Conservation (phyloP, 2,329 filamentous ascomycete species). For the Aspergillus fumigatus region DNA sequence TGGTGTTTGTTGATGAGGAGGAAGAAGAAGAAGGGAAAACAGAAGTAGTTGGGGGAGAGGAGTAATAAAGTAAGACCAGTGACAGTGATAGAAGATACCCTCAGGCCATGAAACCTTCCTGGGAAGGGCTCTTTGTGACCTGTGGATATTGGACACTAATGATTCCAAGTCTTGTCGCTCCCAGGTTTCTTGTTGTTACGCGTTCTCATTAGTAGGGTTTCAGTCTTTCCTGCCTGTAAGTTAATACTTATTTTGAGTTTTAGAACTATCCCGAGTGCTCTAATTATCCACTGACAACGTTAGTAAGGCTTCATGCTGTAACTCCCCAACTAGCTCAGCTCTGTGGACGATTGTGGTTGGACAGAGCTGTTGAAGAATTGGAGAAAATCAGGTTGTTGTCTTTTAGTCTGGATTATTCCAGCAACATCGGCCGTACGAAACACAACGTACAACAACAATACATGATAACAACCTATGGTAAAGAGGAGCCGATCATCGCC, state of each 20-base stretch:
- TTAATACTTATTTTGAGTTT: neutral
- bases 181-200: conserved; percentile 5
- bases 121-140: neutral
- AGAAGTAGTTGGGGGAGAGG: conserved; percentile 4
- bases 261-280: neutral
- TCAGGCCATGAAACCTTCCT: neutral
- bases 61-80: conserved; percentile 3
- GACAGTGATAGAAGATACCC: neutral
- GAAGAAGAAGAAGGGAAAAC: conserved; percentile 6
- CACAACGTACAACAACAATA: no score
- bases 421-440: neutral
- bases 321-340: neutral
- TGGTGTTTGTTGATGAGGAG: conserved; percentile 1
- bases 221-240: conserved; percentile 4
- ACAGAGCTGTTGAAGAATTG: neutral
- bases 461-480: neutral
- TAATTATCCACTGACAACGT: neutral
- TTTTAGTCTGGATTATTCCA: neutral
- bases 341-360: neutral
- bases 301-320: neutral
- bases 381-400: neutral
- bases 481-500: neutral
- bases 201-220: conserved; percentile 18
- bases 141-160: neutral
- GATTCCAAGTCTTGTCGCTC: neutral